phyloP scores from a whole-genome alignment of 768 basidiomycete genomes.

The Sporobolomyces roseus region DNA sequence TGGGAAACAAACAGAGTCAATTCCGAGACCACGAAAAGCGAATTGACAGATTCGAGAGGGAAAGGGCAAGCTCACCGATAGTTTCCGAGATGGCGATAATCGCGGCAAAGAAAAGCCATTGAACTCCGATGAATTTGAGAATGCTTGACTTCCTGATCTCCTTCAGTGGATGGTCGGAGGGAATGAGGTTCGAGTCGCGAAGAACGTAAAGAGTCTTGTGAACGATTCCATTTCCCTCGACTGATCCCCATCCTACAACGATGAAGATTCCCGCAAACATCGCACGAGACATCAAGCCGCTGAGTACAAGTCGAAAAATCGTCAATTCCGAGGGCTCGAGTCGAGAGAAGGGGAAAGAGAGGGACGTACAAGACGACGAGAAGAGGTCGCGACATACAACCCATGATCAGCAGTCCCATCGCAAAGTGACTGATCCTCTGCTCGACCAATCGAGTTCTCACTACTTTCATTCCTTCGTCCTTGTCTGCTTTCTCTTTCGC shows the following conservation, averaged over 20 bases:
- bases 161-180: constrained; percentile 62
- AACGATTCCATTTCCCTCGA: constrained; percentile 77
- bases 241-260: constrained; percentile 74
- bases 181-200: constrained; percentile 63
- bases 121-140: constrained; percentile 65
- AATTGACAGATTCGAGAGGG: neutral
- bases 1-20: too few species aligned
- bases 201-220: constrained; percentile 73
- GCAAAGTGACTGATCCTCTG: constrained; percentile 88
- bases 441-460: constrained; percentile 68
- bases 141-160: constrained; percentile 71
- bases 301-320: neutral
- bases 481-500: constrained; percentile 32
- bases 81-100: constrained; percentile 91
- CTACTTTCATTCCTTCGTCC: constrained; percentile 44
- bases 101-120: constrained; percentile 76
- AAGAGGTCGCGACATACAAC: constrained; percentile 76
- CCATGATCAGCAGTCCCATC: constrained; percentile 63
- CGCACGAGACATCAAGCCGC: constrained; percentile 69
- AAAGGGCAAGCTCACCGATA: constrained; percentile 64
- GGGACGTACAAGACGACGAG: constrained; percentile 60
- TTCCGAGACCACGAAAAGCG: neutral
- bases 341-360: neutral
- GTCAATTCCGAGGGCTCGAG: neutral
- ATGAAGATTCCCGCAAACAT: constrained; percentile 42